phyloP scores from a whole-genome alignment of 2,329 filamentous ascomycete species.

The Xylariaceae sp. region DNA sequence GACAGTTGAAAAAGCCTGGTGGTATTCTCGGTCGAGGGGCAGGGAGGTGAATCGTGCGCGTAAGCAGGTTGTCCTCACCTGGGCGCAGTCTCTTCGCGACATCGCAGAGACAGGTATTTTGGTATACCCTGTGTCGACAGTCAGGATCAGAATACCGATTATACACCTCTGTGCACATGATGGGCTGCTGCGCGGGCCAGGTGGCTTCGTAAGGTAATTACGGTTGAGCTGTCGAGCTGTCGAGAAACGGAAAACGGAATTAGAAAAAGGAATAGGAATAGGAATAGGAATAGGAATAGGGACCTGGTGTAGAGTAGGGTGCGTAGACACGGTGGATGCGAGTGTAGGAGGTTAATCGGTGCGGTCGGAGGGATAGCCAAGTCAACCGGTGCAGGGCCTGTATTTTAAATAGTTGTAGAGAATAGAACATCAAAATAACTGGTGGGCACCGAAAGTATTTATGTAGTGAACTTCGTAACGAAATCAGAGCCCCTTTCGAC shows the following conservation, averaged over 20 bases:
- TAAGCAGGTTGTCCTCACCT: slow-evolving; percentile 21
- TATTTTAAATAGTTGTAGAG: not conserved
- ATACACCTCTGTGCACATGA: slow-evolving; percentile 34
- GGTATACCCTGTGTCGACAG: slow-evolving; percentile 32
- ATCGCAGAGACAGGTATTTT: slow-evolving; percentile 33
- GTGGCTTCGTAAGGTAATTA: not conserved
- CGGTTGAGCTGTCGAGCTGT: not conserved
- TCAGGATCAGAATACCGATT: slow-evolving; percentile 20
- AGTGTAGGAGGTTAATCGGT: not conserved
- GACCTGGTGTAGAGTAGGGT: not conserved
- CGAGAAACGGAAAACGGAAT: not conserved
- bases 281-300: not conserved
- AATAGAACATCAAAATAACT: not conserved
- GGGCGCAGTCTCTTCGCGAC: slow-evolving; percentile 21
- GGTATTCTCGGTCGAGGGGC: slow-evolving; percentile 18
- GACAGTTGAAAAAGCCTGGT: slow-evolving; percentile 20
- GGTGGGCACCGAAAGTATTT: not conserved
- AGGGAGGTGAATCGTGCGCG: slow-evolving; percentile 22
- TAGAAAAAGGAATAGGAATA: not conserved
- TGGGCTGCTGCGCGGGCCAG: not conserved
- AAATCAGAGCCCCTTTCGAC: not conserved
- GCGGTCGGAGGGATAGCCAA: not conserved
- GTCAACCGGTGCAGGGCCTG: not conserved
- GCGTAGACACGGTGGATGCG: too few relatives aligned
- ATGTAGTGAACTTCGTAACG: not conserved